phyloP scores from a whole-genome alignment of 495 filamentous ascomycete genomes.

The Neurospora tetraspora region DNA sequence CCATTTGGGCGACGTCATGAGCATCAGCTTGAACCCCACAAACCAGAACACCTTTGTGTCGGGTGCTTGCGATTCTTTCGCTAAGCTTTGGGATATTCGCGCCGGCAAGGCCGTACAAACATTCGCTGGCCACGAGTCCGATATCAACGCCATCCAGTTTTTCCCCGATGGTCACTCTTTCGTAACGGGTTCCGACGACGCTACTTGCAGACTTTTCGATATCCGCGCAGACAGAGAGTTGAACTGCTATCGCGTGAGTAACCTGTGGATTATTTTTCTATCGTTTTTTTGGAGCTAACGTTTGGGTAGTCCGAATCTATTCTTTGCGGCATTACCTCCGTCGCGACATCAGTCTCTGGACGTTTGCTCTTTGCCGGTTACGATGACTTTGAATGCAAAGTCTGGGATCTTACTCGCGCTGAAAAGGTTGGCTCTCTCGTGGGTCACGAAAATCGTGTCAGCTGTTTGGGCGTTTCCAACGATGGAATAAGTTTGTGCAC shows the following conservation, averaged over 20 bases:
- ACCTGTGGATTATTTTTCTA: background rate
- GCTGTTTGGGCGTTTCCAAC: constrained; percentile 96
- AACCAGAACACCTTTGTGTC: constrained; percentile 99
- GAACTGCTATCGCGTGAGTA: constrained; percentile 85
- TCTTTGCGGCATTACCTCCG: constrained; percentile 94
- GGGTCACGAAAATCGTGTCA: constrained; percentile 97
- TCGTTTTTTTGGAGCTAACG: constrained; percentile 9
- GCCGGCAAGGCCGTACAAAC: constrained; percentile 98
- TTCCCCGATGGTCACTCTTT: constrained; percentile 99
- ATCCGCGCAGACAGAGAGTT: constrained; percentile 94
- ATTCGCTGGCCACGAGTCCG: constrained; percentile 95
- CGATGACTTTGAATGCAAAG: constrained; percentile 99
- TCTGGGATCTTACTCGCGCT: constrained; percentile 94
- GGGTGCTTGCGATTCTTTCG: constrained; percentile 95
- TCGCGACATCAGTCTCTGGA: constrained; percentile 95
- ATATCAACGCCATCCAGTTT: constrained; percentile 99
- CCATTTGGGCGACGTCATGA: constrained; percentile 98
- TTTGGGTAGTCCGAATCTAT: constrained; percentile 81
- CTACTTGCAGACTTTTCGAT: constrained; percentile 94
- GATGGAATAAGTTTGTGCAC: constrained; percentile 99
- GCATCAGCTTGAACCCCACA: constrained; percentile 97
- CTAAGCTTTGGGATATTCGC: constrained; percentile 97
- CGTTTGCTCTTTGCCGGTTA: constrained; percentile 94
- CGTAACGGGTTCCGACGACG: constrained; percentile 95
- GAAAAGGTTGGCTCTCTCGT: constrained; percentile 94